phyloP scores from a whole-genome alignment of 352 stramenopile species.

The Thalassiosira hispida region DNA sequence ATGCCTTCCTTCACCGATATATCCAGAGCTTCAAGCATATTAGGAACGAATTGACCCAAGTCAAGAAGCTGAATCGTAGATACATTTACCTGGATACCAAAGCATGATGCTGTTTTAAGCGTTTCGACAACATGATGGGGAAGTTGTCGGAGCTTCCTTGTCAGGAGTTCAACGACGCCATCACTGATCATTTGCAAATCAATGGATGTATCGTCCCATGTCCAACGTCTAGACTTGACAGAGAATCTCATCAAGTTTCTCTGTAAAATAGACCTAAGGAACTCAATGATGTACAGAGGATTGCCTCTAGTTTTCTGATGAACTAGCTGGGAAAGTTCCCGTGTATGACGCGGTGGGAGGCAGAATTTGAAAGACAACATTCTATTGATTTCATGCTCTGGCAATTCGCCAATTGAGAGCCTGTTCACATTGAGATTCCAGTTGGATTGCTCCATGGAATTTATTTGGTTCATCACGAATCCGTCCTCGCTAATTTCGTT shows the following conservation, averaged over 20 bases:
- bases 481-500: conserved; percentile 2
- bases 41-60: conserved; percentile 21
- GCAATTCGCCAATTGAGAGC: conserved; percentile 5
- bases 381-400: not conserved
- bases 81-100: conserved; percentile 24
- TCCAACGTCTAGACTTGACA: conserved; percentile 23
- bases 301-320: conserved; percentile 17
- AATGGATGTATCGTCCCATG: conserved; percentile 30
- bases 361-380: conserved; percentile 8
- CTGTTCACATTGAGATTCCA: conserved; percentile 19
- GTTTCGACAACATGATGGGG: not conserved
- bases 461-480: not conserved
- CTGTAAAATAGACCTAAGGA: conserved; percentile 25
- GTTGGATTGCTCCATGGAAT: not conserved
- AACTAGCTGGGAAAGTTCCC: conserved; percentile 8
- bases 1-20: conserved; percentile 20
- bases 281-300: conserved; percentile 18
- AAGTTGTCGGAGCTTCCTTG: conserved; percentile 19
- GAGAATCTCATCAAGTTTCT: conserved; percentile 23
- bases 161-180: conserved; percentile 19
- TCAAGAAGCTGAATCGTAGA: conserved; percentile 26
- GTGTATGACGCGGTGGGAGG: not conserved
- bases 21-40: conserved; percentile 21
- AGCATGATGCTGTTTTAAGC: conserved; percentile 22
- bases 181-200: conserved; percentile 28